Conservation (phyloP, 768 basidiomycete species). For the Pleurotus tuber-regium region DNA sequence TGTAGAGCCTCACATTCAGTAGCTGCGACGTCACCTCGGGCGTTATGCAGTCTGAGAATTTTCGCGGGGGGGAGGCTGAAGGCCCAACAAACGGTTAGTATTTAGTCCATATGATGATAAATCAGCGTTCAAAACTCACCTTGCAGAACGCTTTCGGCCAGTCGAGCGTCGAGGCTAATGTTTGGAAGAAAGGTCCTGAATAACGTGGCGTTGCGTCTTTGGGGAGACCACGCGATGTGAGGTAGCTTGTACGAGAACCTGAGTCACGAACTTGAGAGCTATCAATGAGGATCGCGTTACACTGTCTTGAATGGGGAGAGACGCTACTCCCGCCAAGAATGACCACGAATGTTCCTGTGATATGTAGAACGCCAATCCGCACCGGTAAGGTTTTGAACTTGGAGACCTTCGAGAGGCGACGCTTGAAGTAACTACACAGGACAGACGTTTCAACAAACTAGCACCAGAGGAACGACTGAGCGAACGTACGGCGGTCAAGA, state of each 20-base stretch:
- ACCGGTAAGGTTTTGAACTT: slow-evolving; percentile 79
- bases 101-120: too few relatives aligned
- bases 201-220: slow-evolving; percentile 61
- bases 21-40: slow-evolving; percentile 47
- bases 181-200: slow-evolving; percentile 88
- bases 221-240: slow-evolving; percentile 81
- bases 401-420: slow-evolving; percentile 71
- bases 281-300: too few relatives aligned
- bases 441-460: not conserved
- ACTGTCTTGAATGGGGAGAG: too few relatives aligned
- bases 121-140: slow-evolving; percentile 19
- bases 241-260: slow-evolving; percentile 74
- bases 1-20: slow-evolving; percentile 56
- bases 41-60: slow-evolving; percentile 56
- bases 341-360: slow-evolving; percentile 77
- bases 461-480: not conserved
- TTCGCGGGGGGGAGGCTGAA: slow-evolving; percentile 66
- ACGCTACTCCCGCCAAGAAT: slow-evolving; percentile 72
- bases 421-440: slow-evolving; percentile 71
- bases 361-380: slow-evolving; percentile 82
- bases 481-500: slow-evolving; percentile 69
- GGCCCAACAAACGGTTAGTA: not conserved
- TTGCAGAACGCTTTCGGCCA: slow-evolving; percentile 44
- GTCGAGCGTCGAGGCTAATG: slow-evolving; percentile 54
- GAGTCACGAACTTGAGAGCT: slow-evolving; percentile 79